Evolutionary conservation across 352 stramenopile species (phyloP).

Genomic region (Globisporangium splendens): DNA sequence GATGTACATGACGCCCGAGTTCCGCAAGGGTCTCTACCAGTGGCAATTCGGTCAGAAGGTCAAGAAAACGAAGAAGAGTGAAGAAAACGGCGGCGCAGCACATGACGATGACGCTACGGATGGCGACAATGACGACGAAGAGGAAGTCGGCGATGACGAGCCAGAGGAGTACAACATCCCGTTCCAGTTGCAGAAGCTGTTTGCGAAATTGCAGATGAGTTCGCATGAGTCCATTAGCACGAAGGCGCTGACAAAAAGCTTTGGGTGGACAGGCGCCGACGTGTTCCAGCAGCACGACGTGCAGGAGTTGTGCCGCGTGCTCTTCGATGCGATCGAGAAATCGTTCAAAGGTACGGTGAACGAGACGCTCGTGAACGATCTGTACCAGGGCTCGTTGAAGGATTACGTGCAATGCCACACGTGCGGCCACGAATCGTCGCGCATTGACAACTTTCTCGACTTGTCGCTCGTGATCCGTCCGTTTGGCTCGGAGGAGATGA

Average conservation of each 20-base stretch:
- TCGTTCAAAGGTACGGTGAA: conserved; percentile 85
- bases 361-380: conserved; percentile 86
- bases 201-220: conserved; percentile 87
- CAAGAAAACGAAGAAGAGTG: conserved; percentile 2
- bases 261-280: conserved; percentile 87
- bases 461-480: conserved; percentile 88
- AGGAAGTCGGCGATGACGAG: conserved; percentile 43
- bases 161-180: conserved; percentile 78
- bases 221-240: conserved; percentile 67
- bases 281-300: conserved; percentile 92
- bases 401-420: conserved; percentile 87
- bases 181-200: conserved; percentile 90
- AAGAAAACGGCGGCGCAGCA: conserved; percentile 22
- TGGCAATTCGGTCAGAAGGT: conserved; percentile 30
- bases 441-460: conserved; percentile 87
- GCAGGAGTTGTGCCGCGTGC: conserved; percentile 87
- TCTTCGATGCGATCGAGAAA: conserved; percentile 90
- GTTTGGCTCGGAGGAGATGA: conserved; percentile 83
- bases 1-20: conserved; percentile 89
- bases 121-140: conserved; percentile 10
- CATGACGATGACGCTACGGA: conserved; percentile 5
- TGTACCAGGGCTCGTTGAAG: conserved; percentile 82
- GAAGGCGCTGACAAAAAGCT: conserved; percentile 88
- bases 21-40: conserved; percentile 80
- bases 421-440: conserved; percentile 82